phyloP scores from a whole-genome alignment of 139 green algal genomes.

The Axilococcus clingmanii region DNA sequence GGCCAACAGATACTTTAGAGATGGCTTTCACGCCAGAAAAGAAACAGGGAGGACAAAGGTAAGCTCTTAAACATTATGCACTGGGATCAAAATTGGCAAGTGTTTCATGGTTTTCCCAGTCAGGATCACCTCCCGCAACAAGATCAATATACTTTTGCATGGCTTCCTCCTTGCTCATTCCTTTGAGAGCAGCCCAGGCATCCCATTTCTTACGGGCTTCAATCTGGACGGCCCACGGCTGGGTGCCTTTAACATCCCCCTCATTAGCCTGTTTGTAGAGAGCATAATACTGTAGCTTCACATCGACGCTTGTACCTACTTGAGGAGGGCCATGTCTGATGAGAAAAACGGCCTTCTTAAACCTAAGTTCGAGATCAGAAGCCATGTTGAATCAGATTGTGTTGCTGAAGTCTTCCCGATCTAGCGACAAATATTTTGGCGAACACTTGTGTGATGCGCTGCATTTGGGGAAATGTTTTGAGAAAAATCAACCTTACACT shows the following conservation, averaged over 20 bases:
- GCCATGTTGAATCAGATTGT: no score
- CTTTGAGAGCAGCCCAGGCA: conserved; percentile 59
- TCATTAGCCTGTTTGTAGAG: conserved; percentile 61
- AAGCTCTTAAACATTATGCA: no score
- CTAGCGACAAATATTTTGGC: no score
- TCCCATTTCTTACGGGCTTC: conserved; percentile 62
- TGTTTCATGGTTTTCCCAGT: conserved; percentile 46
- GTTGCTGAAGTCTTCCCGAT: no score
- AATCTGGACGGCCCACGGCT: conserved; percentile 55
- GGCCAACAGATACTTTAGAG: no score
- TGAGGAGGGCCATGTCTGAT: conserved; percentile 52
- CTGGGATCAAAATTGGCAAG: no score
- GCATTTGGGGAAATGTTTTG: no score
- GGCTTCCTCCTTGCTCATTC: conserved; percentile 57
- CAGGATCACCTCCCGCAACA: conserved; percentile 33
- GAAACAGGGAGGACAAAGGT: no score
- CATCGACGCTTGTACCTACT: conserved; percentile 29
- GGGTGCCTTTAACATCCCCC: conserved; percentile 41
- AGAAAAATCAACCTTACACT: no score
- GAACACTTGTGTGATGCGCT: no score
- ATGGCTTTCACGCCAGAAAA: no score
- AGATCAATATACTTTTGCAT: conserved; percentile 68
- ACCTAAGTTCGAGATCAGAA: conserved; percentile 30
- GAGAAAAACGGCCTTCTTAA: conserved; percentile 57
- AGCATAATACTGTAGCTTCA: conserved; percentile 51